Evolutionary conservation across 2,329 filamentous ascomycete genomes (phyloP).

Genomic region (Penicillium glabrum): DNA sequence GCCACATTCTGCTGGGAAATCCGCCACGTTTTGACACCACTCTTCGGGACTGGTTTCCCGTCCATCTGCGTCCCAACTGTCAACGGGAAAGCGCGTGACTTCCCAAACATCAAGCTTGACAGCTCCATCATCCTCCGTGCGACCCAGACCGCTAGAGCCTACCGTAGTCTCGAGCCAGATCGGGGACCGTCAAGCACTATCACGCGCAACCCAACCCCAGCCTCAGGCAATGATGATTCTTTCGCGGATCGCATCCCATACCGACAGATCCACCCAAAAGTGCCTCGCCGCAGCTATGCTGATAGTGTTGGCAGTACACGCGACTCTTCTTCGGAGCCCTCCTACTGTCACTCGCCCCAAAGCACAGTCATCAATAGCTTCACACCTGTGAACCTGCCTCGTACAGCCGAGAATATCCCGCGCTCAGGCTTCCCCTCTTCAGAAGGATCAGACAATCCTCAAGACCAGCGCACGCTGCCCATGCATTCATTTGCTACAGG

Average conservation of each 20-base stretch:
- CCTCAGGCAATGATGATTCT: not conserved
- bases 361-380: slow-evolving; percentile 40
- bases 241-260: not conserved
- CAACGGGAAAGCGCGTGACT: slow-evolving; percentile 58
- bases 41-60: slow-evolving; percentile 85
- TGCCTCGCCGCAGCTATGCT: slow-evolving; percentile 24
- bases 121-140: slow-evolving; percentile 55
- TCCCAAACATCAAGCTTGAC: slow-evolving; percentile 60
- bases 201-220: not conserved
- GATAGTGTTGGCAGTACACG: slow-evolving; percentile 41
- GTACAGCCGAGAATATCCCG: slow-evolving; percentile 16
- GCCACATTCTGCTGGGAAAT: slow-evolving; percentile 87
- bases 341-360: slow-evolving; percentile 40
- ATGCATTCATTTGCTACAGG: not conserved
- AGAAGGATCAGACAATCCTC: not conserved
- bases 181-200: slow-evolving; percentile 13
- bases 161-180: slow-evolving; percentile 32
- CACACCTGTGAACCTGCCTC: slow-evolving; percentile 45
- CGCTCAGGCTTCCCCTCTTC: not conserved
- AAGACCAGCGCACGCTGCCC: not conserved
- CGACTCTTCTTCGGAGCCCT: slow-evolving; percentile 37
- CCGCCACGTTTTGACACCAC: slow-evolving; percentile 78
- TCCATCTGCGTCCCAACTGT: slow-evolving; percentile 63
- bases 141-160: slow-evolving; percentile 37
- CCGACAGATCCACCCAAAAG: slow-evolving; percentile 19